phyloP scores from a whole-genome alignment of 2,329 filamentous ascomycete species.

The Corniculantispora saksenae region DNA sequence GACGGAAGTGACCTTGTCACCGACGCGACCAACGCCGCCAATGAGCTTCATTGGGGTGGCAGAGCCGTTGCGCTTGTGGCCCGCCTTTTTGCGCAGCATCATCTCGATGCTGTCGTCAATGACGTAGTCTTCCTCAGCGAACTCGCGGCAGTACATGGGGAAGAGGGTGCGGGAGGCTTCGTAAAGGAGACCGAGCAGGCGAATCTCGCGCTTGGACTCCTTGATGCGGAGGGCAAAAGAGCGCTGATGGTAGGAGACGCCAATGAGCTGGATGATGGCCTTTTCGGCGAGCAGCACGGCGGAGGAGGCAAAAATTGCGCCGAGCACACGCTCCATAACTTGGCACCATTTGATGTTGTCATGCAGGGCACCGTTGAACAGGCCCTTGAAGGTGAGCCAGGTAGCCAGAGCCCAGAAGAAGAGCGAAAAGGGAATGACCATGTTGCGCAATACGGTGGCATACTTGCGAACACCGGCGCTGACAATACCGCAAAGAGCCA shows the following conservation, averaged over 20 bases:
- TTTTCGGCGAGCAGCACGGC: conserved; percentile 76
- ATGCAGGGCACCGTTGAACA: conserved; percentile 42
- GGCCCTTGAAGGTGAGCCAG: conserved; percentile 61
- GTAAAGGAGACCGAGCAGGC: conserved; percentile 80
- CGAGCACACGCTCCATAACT: conserved; percentile 65
- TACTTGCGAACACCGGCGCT: conserved; percentile 72
- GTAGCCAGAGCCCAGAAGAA: conserved; percentile 68
- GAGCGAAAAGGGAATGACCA: conserved; percentile 67
- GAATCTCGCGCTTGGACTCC: conserved; percentile 83
- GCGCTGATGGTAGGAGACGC: conserved; percentile 81
- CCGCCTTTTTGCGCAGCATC: conserved; percentile 58
- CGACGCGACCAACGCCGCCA: conserved; percentile 74
- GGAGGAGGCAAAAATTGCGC: conserved; percentile 66
- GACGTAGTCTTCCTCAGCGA: conserved; percentile 85
- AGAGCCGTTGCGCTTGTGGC: conserved; percentile 55
- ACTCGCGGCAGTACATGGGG: conserved; percentile 88
- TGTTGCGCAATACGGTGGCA: conserved; percentile 61
- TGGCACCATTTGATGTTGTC: conserved; percentile 52
- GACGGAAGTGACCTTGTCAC: conserved; percentile 89
- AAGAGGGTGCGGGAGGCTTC: conserved; percentile 88
- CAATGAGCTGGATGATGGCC: conserved; percentile 77
- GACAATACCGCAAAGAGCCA: conserved; percentile 69
- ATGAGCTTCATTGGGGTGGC: conserved; percentile 79
- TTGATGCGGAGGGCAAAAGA: conserved; percentile 83
- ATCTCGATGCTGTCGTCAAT: conserved; percentile 84